phyloP scores from a whole-genome alignment of 164 flowering plant genomes.

The Dillenia turbinata region DNA sequence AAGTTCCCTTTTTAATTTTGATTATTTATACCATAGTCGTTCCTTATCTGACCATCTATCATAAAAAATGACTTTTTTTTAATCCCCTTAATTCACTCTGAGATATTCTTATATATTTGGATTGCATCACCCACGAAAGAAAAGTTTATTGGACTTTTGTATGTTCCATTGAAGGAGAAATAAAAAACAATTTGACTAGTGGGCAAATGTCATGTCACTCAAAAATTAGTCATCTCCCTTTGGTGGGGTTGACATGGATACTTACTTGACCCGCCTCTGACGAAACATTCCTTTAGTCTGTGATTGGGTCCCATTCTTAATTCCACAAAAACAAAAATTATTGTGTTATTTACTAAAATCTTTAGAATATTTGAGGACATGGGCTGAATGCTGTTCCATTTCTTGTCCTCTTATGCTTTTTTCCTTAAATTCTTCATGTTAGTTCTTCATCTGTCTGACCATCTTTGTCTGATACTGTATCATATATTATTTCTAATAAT shows the following conservation, averaged over 20 bases:
- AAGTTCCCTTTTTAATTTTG: too few species aligned
- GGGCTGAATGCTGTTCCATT: constrained; percentile 16
- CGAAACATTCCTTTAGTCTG: constrained; percentile 23
- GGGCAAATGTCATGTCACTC: constrained; percentile 22
- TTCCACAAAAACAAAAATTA: constrained; percentile 8
- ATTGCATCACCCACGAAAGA: too few species aligned
- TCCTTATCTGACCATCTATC: constrained; percentile 10
- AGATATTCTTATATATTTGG: too few species aligned
- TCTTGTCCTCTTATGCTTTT: constrained; percentile 22
- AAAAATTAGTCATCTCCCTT: constrained; percentile 8
- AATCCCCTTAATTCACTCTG: too few species aligned
- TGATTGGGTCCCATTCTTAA: constrained; percentile 12
- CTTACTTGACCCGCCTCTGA: constrained; percentile 18
- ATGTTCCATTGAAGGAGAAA: constrained; percentile 8
- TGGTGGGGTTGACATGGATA: constrained; percentile 35
- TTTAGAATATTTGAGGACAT: constrained; percentile 19
- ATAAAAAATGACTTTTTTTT: constrained; percentile 12
- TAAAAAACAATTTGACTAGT: constrained; percentile 19
- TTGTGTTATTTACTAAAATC: too few species aligned
- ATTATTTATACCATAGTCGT: not conserved
- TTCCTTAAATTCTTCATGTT: not conserved
- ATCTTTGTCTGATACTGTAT: too few species aligned
- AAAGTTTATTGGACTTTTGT: constrained; percentile 6
- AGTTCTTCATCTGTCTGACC: not conserved
- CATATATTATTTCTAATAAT: not conserved